Percentiles rank a stretch among this genome's conserved stretches.
phyloP scores from a whole-genome alignment of 2,329 filamentous ascomycete species.

The Bipolaris cookei region DNA sequence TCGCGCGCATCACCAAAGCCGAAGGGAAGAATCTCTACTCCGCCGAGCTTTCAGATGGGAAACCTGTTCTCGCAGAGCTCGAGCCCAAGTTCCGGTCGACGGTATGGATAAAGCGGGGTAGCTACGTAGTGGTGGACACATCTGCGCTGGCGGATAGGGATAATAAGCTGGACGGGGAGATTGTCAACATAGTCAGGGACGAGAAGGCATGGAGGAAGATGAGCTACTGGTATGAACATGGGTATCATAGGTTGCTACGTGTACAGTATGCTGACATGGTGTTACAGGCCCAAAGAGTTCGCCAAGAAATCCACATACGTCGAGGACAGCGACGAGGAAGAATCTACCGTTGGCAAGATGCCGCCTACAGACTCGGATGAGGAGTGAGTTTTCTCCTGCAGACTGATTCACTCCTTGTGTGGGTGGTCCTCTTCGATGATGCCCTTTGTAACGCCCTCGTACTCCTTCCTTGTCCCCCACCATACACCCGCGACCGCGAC shows the following conservation, averaged over 20 bases:
- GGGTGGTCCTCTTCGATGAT: conserved; percentile 38
- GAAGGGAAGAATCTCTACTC: conserved; percentile 90
- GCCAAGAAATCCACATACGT: conserved; percentile 65
- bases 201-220: conserved; percentile 92
- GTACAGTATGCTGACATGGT: conserved; percentile 33
- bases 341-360: conserved; percentile 83
- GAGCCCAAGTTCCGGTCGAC: conserved; percentile 85
- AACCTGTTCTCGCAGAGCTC: conserved; percentile 77
- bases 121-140: conserved; percentile 83
- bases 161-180: conserved; percentile 84
- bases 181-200: conserved; percentile 89
- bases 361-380: conserved; percentile 81
- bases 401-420: conserved; percentile 38
- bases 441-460: conserved; percentile 46
- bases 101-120: conserved; percentile 90
- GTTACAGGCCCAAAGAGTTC: conserved; percentile 78
- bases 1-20: conserved; percentile 80
- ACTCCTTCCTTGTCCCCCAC: conserved; percentile 59
- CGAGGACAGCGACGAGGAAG: conserved; percentile 73
- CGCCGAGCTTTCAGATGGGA: conserved; percentile 70
- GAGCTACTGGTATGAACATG: conserved; percentile 70
- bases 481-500: conserved; percentile 69
- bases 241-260: conserved; percentile 17
- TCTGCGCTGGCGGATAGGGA: conserved; percentile 68
- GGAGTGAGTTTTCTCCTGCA: conserved; percentile 38